Evolutionary conservation across 2,329 filamentous ascomycete species (phyloP).

Genomic region (Pleurostoma richardsiae): DNA sequence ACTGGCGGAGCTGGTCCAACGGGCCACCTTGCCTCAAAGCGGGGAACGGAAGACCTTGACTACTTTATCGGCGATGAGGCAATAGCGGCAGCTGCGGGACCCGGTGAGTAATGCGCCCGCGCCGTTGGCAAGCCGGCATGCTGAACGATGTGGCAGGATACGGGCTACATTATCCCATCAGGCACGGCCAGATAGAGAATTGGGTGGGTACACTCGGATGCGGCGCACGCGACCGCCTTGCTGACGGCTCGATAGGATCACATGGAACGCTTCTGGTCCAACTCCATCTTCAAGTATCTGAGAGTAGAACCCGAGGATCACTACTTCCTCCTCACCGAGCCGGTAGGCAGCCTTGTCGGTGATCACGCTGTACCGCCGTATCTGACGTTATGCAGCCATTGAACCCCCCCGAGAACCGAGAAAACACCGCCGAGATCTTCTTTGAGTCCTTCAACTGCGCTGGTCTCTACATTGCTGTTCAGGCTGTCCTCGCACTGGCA

Average conservation of each 20-base stretch:
- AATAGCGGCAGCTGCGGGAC: constrained; percentile 74
- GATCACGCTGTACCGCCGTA: background rate
- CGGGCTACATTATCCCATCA: constrained; percentile 93
- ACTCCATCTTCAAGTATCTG: constrained; percentile 99
- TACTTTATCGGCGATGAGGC: constrained; percentile 99
- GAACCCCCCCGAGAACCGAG: constrained; percentile 97
- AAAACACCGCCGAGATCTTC: constrained; percentile 99
- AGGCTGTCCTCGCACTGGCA: constrained; percentile 91
- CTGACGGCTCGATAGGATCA: constrained; percentile 63
- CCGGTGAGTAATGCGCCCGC: constrained; percentile 50
- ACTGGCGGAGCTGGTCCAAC: constrained; percentile 81
- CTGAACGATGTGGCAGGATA: constrained; percentile 56
- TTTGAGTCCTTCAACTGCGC: constrained; percentile 99
- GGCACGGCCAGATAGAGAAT: constrained; percentile 97
- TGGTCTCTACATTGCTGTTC: constrained; percentile 96
- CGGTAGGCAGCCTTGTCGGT: constrained; percentile 47
- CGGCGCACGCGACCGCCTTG: background rate
- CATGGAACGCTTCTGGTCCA: constrained; percentile 99
- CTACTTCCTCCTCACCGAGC: constrained; percentile 96
- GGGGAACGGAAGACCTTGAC: constrained; percentile 94
- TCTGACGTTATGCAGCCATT: constrained; percentile 58
- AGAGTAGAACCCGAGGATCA: constrained; percentile 98
- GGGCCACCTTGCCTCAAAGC: constrained; percentile 82
- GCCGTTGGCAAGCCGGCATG: constrained; percentile 2
- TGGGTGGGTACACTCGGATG: constrained; percentile 60